Evolutionary conservation across 176 grass and related monocot genomes (phyloP), one percentile per base, ranked within the genome.

Genomic region (Musa schizocarpa): DNA sequence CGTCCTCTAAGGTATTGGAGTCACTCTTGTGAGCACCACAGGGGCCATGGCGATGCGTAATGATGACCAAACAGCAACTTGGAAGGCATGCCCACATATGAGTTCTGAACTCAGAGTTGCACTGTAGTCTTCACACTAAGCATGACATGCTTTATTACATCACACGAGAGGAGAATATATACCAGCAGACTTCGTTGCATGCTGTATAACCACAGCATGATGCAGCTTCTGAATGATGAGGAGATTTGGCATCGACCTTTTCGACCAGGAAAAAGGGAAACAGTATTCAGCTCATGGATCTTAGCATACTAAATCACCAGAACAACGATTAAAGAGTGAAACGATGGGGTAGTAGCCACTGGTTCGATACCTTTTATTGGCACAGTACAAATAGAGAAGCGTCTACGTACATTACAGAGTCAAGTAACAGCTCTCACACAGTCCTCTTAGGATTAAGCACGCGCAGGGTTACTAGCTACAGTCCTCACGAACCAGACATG

Each of bases 341-440:
- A 34, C 27, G 63, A 13, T 65, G n/a, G 9, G 9, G n/a, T 13
- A 13, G 63, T 11, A 4, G 11, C 21, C 11, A 11, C 2, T 25
- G 20, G 11, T 65, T 10, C 14, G 43, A 16, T 69, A 13, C 17
- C 13, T 50, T n/a, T 70, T 70, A 70, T 70, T 70, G 9, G 68
- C 68, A 70, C 8, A 70, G 13, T 70, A 51, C 6, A 19, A 51
- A 70, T 51, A 70, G 43, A 13, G n/a, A 70, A 50, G 17, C 51
- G 68, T 70, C 13, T 48, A 70, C 48, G 51, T 70, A 70, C 48
- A 70, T 70, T 9, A 52, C 16, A 70, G 68, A 70, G 25, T n/a
- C 68, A 70, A 70, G 20, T 48, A 49, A 13, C 16, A 61, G 17
- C 57, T 61, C 17, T 61, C 57, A 61, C 5, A 61, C 68, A 51